Percentiles rank a stretch among this genome's conserved stretches.
phyloP scores from a whole-genome alignment of 345 rosid species.

The Trapa incisa region DNA sequence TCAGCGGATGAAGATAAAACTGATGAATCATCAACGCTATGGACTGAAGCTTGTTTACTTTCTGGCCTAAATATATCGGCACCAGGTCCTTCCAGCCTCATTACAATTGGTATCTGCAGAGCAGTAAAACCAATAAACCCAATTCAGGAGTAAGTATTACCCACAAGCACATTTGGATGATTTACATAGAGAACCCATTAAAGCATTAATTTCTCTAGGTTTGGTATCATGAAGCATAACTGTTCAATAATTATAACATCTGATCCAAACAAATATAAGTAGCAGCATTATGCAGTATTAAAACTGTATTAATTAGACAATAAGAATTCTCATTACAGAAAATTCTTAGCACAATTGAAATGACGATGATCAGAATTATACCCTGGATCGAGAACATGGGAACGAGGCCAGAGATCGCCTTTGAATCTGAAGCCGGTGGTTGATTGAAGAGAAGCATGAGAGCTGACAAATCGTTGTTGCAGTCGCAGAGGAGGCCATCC shows the following conservation, averaged over 20 bases:
- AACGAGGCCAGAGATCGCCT: constrained; percentile 17
- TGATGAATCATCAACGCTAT: constrained; percentile 29
- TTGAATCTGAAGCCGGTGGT: constrained; percentile 32
- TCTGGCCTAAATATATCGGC: constrained; percentile 18
- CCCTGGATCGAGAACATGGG: constrained; percentile 34
- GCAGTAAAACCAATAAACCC: constrained; percentile 1
- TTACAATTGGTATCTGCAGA: constrained; percentile 34
- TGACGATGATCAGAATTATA: constrained; percentile 2
- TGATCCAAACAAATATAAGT: neutral
- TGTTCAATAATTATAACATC: neutral
- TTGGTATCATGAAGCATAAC: neutral
- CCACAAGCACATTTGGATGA: neutral
- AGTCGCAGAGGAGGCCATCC: constrained; percentile 18
- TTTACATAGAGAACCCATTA: neutral
- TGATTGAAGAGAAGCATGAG: constrained; percentile 42
- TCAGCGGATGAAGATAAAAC: constrained; percentile 24
- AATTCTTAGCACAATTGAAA: neutral
- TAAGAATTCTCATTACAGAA: neutral
- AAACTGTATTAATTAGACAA: neutral
- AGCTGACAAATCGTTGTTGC: constrained; percentile 42
- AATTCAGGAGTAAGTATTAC: neutral
- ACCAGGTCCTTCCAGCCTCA: constrained; percentile 37
- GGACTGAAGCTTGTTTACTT: constrained; percentile 22
- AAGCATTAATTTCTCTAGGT: neutral
- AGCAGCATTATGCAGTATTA: neutral